Conservation (phyloP, 805 yeast genomes). For the Vanderwaltozyma verrucispora region DNA sequence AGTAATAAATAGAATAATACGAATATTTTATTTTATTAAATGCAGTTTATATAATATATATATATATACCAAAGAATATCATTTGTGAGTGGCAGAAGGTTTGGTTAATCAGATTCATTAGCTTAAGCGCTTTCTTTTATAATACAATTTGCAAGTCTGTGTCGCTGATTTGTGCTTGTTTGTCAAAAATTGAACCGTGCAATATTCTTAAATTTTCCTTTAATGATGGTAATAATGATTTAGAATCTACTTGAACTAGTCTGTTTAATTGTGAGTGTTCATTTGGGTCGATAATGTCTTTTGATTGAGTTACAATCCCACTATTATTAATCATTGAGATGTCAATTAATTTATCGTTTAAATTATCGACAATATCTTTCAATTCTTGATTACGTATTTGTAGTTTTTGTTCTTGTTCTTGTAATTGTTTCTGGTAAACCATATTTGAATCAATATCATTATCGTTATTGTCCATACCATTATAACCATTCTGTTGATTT, state of each 20-base stretch:
- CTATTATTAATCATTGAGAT: constrained; percentile 30
- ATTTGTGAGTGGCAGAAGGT: no score
- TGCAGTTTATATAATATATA: no score
- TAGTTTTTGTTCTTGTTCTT: constrained; percentile 18
- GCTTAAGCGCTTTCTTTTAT: no score
- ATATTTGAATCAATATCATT: constrained; percentile 10
- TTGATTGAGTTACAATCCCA: constrained; percentile 21
- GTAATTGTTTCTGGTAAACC: constrained; percentile 13
- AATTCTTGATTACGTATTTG: constrained; percentile 21
- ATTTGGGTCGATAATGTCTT: neutral
- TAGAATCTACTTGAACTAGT: neutral
- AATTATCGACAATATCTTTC: constrained; percentile 23
- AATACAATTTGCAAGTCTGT: no score
- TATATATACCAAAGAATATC: no score
- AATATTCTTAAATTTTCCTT: no score
- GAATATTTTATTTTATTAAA: no score
- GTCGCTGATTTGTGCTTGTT: no score
- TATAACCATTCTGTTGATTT: constrained; percentile 21
- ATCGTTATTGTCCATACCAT: constrained; percentile 6
- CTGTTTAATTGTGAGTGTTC: neutral
- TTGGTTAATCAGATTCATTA: no score
- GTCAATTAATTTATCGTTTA: constrained; percentile 27
- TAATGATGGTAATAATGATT: neutral
- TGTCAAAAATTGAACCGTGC: neutral
- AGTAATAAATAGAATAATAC: no score